phyloP scores from a whole-genome alignment of 2,329 filamentous ascomycete species.

The Aspergillus luchuensis region DNA sequence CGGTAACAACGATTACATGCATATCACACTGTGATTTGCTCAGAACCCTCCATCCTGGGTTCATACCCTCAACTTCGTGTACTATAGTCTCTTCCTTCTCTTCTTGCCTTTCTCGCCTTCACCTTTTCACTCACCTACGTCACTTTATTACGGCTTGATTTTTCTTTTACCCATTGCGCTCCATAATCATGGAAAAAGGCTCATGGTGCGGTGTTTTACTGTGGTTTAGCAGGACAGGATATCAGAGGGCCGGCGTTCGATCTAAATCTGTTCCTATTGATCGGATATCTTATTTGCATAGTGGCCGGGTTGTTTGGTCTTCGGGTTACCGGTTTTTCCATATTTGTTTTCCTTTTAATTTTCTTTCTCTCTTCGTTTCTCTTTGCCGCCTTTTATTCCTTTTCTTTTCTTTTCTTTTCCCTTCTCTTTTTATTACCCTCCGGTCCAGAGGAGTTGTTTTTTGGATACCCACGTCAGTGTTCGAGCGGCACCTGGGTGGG shows the following conservation, averaged over 20 bases:
- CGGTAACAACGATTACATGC: conserved; percentile 86
- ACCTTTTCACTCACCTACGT: conserved; percentile 4
- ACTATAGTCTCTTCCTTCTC: conserved; percentile 32
- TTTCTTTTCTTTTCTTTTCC: conserved; percentile 1
- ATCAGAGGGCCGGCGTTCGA: conserved; percentile 36
- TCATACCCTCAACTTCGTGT: conserved; percentile 30
- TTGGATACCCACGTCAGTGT: conserved; percentile 37
- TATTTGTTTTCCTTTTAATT: conserved; percentile 9
- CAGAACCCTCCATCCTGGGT: conserved; percentile 10
- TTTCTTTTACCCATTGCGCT: conserved; percentile 12
- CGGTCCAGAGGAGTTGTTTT: conserved; percentile 9
- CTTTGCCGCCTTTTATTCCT: conserved; percentile 9
- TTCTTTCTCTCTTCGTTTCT: conserved; percentile 4
- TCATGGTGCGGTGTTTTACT: conserved; percentile 41
- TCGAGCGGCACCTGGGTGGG: conserved; percentile 26
- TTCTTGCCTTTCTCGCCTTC: conserved; percentile 16
- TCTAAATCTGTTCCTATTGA: conserved; percentile 22
- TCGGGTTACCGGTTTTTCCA: conserved; percentile 19
- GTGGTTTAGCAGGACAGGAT: conserved; percentile 35
- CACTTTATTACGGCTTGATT: conserved; percentile 20
- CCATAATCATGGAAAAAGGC: conserved; percentile 29
- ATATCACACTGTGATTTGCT: conserved; percentile 47
- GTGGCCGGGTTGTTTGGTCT: conserved; percentile 24
- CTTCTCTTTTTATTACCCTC: conserved; percentile 9
- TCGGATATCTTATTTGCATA: conserved; percentile 25